Conservation (phyloP, 352 stramenopile genomes). For the Hyaloperonospora arabidopsidis region DNA sequence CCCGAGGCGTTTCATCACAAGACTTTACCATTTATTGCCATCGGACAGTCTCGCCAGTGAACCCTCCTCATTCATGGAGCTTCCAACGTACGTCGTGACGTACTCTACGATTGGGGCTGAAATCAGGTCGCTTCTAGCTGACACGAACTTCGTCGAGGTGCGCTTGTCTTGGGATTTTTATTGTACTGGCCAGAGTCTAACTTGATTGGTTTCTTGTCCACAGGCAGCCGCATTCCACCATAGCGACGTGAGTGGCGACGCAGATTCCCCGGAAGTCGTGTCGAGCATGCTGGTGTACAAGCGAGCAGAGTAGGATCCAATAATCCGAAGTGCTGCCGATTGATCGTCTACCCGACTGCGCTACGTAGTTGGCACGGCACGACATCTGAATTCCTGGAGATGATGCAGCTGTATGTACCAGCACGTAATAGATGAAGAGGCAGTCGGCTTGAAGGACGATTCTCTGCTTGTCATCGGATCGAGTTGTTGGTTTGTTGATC, state of each 20-base stretch:
- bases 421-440: constrained; percentile 16
- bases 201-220: constrained; percentile 1
- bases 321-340: constrained; percentile 6
- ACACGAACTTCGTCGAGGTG: constrained; percentile 45
- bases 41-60: constrained; percentile 16
- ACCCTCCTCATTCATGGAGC: constrained; percentile 18
- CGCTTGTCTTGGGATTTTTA: constrained; percentile 4
- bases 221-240: constrained; percentile 57
- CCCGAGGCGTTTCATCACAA: constrained; percentile 41
- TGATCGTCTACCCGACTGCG: constrained; percentile 12
- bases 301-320: constrained; percentile 16
- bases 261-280: constrained; percentile 47
- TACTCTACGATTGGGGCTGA: constrained; percentile 47
- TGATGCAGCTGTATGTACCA: constrained; percentile 1
- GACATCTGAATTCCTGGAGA: constrained; percentile 9
- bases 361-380: constrained; percentile 5
- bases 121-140: constrained; percentile 40
- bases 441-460: constrained; percentile 9
- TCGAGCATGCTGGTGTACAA: constrained; percentile 64
- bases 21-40: constrained; percentile 43
- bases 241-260: constrained; percentile 64
- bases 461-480: constrained; percentile 9
- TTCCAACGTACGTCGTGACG: constrained; percentile 60
- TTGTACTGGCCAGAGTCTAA: constrained; percentile 5
- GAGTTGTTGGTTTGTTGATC: constrained; percentile 21